Evolutionary conservation across 768 basidiomycete species (phyloP), one percentile per base, ranked within the genome.

Genomic region (Leucogyrophana mollusca): DNA sequence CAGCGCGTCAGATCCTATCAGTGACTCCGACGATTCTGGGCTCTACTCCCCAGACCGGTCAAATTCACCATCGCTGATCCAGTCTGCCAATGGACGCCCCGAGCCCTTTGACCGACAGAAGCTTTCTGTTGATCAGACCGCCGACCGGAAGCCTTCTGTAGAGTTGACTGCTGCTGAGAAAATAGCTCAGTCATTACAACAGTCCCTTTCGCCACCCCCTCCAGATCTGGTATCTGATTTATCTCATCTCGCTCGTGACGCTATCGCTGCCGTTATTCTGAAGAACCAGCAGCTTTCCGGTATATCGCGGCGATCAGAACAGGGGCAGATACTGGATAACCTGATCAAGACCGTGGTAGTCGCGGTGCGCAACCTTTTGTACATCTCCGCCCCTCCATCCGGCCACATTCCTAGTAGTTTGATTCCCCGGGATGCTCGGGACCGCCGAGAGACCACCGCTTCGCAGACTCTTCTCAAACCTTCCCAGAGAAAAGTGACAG

Each of bases 401-500:
- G 77, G 77, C 22, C 83, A 86, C 55, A 78, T 87, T 44, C 78
- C 85, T 14, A 69, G 57, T 40, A 75, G 73, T 46, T 66, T 82
- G 37, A 72, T 79, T 36, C 79, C 76, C 33, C 74, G 69, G 10
- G 77, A 73, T 45, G 64, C 68, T 11, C 75, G 76, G 40, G 76
- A 80, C 52, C 57, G 62, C 18, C 70, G 68, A 46, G 58, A 74
- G 23, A 62, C 67, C 9, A 65, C 76, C 9, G 62, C 75, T 11
- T 68, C 78, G 1, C 76, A 80, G 53, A 73, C 82, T 3, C 70
- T 85, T 7, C 71, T 92, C 34, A 92, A 91, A 64, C 85, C 86
- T 6, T 82, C 83, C 0, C 90, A 91, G 47, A 76, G 90, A 42
- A 90, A 90, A 56, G 86, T 95, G 24, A 90, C 91, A 2, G 89